These are phyloP conservation scores for Penicillium thymicola DNA, from an alignment of 2,329 filamentous ascomycete species.

Conservation along the genomic window DNA sequence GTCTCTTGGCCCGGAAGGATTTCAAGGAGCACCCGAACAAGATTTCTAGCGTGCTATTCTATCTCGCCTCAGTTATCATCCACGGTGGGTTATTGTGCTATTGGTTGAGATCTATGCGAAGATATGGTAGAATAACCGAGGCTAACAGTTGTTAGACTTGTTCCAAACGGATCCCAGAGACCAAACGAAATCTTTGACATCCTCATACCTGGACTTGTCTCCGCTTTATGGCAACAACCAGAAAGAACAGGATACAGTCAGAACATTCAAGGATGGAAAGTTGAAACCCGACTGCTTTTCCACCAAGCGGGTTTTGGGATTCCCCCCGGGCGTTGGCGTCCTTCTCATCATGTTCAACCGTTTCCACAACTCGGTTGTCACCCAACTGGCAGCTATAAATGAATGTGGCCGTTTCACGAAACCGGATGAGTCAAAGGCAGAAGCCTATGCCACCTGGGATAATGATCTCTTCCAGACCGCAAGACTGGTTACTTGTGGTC, in stretches of 20 bases:
- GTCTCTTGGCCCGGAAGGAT: constrained; percentile 60
- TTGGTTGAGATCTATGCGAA: not conserved
- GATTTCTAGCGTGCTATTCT: constrained; percentile 74
- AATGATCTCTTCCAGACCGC: constrained; percentile 53
- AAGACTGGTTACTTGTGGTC: constrained; percentile 52
- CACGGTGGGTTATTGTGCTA: constrained; percentile 40
- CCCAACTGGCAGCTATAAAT: constrained; percentile 63
- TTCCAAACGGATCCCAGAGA: constrained; percentile 65
- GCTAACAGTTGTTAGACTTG: constrained; percentile 47
- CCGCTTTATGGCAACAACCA: constrained; percentile 69
- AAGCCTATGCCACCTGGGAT: constrained; percentile 39
- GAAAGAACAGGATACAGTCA: constrained; percentile 60
- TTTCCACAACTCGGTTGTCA: constrained; percentile 67
- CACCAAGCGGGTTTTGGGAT: constrained; percentile 61
- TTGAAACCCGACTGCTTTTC: constrained; percentile 70
- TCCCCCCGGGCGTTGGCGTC: constrained; percentile 66
- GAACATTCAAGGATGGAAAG: constrained; percentile 63
- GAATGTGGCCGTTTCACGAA: constrained; percentile 66
- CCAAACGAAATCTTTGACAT: constrained; percentile 62
- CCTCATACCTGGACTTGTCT: constrained; percentile 70
- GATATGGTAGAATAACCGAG: not conserved
- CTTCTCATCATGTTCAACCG: constrained; percentile 66
- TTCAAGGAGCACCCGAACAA: constrained; percentile 65
- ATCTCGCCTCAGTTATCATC: constrained; percentile 67
- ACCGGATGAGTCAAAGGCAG: constrained; percentile 37